Conservation (phyloP, 1,284 basidiomycete species). For the Melanopsichium pennsylvanicum region DNA sequence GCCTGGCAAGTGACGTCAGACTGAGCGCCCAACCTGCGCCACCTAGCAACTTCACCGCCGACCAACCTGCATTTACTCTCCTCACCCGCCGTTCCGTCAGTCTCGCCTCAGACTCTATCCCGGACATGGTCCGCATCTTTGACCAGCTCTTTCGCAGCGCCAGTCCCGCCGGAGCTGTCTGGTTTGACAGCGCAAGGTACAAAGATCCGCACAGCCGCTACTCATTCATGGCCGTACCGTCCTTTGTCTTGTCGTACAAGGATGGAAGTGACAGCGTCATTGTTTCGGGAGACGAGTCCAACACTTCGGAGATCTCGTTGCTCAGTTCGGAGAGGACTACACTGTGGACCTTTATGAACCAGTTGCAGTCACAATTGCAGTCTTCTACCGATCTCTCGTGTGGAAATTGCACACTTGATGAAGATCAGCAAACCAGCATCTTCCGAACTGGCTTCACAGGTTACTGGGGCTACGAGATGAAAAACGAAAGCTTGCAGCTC, state of each 20-base stretch:
- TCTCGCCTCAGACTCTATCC: constrained; percentile 30
- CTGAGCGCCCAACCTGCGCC: not conserved
- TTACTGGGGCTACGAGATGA: constrained; percentile 71
- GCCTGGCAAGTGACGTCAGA: constrained; percentile 12
- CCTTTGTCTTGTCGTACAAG: constrained; percentile 56
- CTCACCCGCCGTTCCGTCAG: constrained; percentile 5
- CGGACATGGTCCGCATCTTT: constrained; percentile 65
- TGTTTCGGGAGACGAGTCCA: constrained; percentile 12
- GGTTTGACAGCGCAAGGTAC: constrained; percentile 68
- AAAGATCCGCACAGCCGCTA: constrained; percentile 43
- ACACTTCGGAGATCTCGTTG: not conserved
- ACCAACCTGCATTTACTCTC: not conserved
- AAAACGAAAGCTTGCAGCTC: constrained; percentile 67
- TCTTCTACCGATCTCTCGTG: constrained; percentile 5
- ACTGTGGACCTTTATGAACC: constrained; percentile 56
- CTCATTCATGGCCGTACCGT: constrained; percentile 59
- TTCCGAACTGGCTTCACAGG: constrained; percentile 70
- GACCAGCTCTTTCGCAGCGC: constrained; percentile 62
- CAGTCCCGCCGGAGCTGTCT: constrained; percentile 67
- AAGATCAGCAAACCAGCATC: constrained; percentile 46
- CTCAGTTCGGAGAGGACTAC: constrained; percentile 3
- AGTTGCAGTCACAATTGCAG: constrained; percentile 45
- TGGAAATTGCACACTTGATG: not conserved
- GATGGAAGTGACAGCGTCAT: constrained; percentile 5
- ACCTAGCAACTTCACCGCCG: too few species aligned